Base-by-base conservation (phyloP, 2,329 filamentous ascomycete genomes). In the Pseudocercospora fuligena region DNA sequence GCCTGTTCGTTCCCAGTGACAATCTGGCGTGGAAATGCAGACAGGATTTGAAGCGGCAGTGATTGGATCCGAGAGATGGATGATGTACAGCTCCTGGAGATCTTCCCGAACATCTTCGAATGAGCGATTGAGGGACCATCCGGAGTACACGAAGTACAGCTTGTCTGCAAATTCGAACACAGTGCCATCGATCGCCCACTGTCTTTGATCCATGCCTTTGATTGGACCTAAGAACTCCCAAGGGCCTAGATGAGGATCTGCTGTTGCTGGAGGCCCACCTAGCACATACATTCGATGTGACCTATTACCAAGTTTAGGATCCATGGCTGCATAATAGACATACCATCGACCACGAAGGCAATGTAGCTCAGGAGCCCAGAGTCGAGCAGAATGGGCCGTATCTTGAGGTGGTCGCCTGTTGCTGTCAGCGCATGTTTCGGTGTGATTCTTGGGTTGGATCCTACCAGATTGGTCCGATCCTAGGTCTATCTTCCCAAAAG, bases 351-450 rank as follows among this genome's bases (percentile, higher is more conserved):
- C 82, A 43, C 81, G 75, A 27, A 87, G 77, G 57, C 75, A 75
- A 72, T 87, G 85, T 0, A 87, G 78, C 76, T 87, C 85, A 0
- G 85, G 85, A 0, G 85, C 85, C 85, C 85, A 87, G 33, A 87
- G 77, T 5, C 68, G 81, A 47, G 76, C 81, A 7, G 79, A 80
- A 78, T 81, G 82, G 19, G 77, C 74, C 9, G 78, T 79, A 65
- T 80, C 75, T 12, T 79, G 80, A 0, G 80, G 75, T 31, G 84
- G 82, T 21, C 78, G 78, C 56, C 56, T 58, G 23, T 14, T 21
- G 14, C 16, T 11, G 16, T 58, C 31, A 58, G 56, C 56, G 29
- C 19, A 23, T 56, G 78, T 78, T 75, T 66, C 7, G 14, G 31
- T 21, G 27, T 58, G 14, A 19, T 3, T 12, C 31, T n/a, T 47